A percentile compares a stretch with the other conserved stretches of the same genome.
phyloP scores from a whole-genome alignment of 1,284 basidiomycete genomes.

The Rhodotorula mucilaginosa region DNA sequence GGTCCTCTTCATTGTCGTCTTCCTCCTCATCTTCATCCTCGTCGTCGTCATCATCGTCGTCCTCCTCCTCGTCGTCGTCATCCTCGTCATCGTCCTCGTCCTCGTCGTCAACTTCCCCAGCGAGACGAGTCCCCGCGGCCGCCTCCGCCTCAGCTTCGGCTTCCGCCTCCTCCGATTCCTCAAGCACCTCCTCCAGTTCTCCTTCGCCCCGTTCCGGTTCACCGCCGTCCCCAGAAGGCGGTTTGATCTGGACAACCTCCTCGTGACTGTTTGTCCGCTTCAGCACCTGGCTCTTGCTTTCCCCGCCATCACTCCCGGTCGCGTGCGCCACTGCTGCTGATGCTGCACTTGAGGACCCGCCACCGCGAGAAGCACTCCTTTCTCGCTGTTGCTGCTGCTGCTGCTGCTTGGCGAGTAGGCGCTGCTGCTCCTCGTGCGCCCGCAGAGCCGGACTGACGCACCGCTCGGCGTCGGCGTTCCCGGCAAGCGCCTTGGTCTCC shows the following conservation, averaged over 20 bases:
- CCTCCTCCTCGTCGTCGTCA: slow-evolving; percentile 13
- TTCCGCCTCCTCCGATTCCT: slow-evolving; percentile 12
- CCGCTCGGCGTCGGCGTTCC: slow-evolving; percentile 25
- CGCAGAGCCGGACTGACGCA: slow-evolving; percentile 21
- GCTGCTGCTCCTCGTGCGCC: slow-evolving; percentile 11
- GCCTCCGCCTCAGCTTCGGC: neutral
- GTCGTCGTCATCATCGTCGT: slow-evolving; percentile 10
- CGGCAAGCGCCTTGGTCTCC: slow-evolving; percentile 19
- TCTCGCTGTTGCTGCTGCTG: neutral
- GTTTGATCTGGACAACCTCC: slow-evolving; percentile 16
- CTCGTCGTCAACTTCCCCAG: slow-evolving; percentile 1
- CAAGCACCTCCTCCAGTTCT: slow-evolving; percentile 25
- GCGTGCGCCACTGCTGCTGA: neutral
- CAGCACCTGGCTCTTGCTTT: neutral
- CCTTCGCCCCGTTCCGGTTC: slow-evolving; percentile 5
- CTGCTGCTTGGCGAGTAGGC: neutral
- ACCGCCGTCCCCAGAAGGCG: neutral
- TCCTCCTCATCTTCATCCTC: slow-evolving; percentile 23
- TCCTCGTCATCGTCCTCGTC: slow-evolving; percentile 21
- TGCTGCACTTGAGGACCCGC: no score
- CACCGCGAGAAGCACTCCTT: neutral
- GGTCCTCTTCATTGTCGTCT: neutral
- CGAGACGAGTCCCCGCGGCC: neutral
- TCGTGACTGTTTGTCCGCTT: slow-evolving; percentile 7
- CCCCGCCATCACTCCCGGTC: neutral